These are phyloP conservation scores for Saraca asoca DNA, from an alignment of 331 rosid genomes.

Conservation along the genomic window DNA sequence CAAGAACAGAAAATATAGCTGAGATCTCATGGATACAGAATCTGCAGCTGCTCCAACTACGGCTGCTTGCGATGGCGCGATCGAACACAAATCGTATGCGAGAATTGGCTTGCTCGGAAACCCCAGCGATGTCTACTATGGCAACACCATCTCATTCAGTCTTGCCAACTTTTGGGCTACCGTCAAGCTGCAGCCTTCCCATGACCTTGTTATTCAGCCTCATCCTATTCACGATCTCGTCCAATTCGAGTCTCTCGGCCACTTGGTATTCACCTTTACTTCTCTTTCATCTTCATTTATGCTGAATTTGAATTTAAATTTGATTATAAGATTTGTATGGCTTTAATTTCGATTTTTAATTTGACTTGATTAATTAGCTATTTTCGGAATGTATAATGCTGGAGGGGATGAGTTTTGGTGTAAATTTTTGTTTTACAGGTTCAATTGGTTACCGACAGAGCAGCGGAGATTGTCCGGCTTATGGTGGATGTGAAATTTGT, in stretches of 20 bases:
- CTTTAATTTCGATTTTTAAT: too few relatives aligned
- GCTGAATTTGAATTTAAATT: too few relatives aligned
- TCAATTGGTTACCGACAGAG: too few relatives aligned
- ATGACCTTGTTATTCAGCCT: slow-evolving; percentile 64
- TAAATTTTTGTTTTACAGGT: too few relatives aligned
- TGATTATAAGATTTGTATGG: too few relatives aligned
- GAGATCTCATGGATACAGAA: background rate
- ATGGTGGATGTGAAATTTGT: too few relatives aligned
- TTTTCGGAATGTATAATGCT: too few relatives aligned
- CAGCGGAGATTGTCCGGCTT: too few relatives aligned
- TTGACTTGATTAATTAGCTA: too few relatives aligned
- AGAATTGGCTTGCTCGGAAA: slow-evolving; percentile 83
- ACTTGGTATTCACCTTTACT: slow-evolving; percentile 49
- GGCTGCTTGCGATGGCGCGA: background rate
- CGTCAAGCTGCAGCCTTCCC: slow-evolving; percentile 59
- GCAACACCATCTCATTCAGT: slow-evolving; percentile 69
- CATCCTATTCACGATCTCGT: slow-evolving; percentile 76
- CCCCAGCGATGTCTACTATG: slow-evolving; percentile 86
- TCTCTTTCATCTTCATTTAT: background rate
- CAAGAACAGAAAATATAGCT: background rate
- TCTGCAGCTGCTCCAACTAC: background rate
- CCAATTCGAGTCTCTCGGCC: slow-evolving; percentile 52
- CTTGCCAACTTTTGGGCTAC: slow-evolving; percentile 70
- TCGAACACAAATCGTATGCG: slow-evolving; percentile 65
- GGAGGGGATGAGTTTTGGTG: background rate